Evolutionary conservation across 2,329 filamentous ascomycete genomes (phyloP).

Genomic region (Penicillium sp.): DNA sequence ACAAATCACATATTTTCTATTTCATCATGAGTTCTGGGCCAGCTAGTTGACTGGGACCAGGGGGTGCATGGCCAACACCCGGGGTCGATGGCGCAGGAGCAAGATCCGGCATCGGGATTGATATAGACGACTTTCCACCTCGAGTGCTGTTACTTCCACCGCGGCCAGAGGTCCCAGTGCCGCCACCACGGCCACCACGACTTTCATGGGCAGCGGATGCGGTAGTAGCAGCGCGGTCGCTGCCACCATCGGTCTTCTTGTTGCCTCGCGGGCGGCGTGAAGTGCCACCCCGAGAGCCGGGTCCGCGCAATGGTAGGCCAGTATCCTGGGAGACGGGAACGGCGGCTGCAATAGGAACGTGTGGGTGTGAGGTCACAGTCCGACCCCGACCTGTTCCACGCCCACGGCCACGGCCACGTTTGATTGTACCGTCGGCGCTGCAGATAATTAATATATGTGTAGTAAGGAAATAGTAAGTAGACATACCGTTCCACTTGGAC

Average conservation of each 20-base stretch:
- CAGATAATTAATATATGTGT: slow-evolving; percentile 30
- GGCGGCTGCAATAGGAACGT: slow-evolving; percentile 72
- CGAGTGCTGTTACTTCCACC: slow-evolving; percentile 28
- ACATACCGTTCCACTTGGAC: slow-evolving; percentile 61
- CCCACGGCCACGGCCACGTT: slow-evolving; percentile 58
- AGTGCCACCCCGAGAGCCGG: slow-evolving; percentile 72
- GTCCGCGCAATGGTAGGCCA: slow-evolving; percentile 67
- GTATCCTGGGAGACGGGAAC: slow-evolving; percentile 88
- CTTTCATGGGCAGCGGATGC: slow-evolving; percentile 26
- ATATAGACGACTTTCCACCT: slow-evolving; percentile 27
- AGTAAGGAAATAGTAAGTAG: slow-evolving; percentile 25
- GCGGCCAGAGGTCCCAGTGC: slow-evolving; percentile 24
- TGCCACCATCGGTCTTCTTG: slow-evolving; percentile 79
- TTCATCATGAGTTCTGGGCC: slow-evolving; percentile 30
- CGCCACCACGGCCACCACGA: slow-evolving; percentile 28
- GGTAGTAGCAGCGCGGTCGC: slow-evolving; percentile 56
- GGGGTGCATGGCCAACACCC: slow-evolving; percentile 6
- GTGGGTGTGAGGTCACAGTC: slow-evolving; percentile 67
- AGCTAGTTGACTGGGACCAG: neutral
- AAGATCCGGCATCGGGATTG: slow-evolving; percentile 20
- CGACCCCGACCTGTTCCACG: slow-evolving; percentile 49
- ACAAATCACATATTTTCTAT: slow-evolving; percentile 15
- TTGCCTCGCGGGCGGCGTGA: slow-evolving; percentile 80
- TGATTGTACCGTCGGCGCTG: slow-evolving; percentile 71
- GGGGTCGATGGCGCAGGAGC: slow-evolving; percentile 10